These are phyloP conservation scores for Coemansia sp. DNA, from an alignment of 371 early-diverging fungal species.

Conservation along the genomic window DNA sequence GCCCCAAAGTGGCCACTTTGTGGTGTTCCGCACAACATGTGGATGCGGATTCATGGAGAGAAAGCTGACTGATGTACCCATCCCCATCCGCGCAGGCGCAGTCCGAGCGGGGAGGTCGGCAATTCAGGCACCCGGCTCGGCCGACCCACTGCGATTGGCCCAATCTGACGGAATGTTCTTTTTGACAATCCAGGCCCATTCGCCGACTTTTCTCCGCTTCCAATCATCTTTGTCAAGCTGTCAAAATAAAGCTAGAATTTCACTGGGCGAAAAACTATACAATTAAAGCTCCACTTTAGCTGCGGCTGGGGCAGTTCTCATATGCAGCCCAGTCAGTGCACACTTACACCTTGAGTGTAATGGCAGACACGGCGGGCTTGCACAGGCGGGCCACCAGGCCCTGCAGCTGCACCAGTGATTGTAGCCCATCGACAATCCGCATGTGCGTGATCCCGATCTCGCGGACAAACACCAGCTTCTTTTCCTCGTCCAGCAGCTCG, in stretches of 20 bases:
- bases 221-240: not conserved
- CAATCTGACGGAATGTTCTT: not conserved
- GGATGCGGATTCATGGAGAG: not conserved
- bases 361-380: conserved; percentile 36
- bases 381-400: conserved; percentile 75
- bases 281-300: too few species aligned
- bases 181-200: not conserved
- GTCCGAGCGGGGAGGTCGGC: not conserved
- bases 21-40: not conserved
- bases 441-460: conserved; percentile 87
- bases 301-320: too few species aligned
- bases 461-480: conserved; percentile 79
- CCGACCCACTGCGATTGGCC: not conserved
- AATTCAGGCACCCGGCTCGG: not conserved
- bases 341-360: conserved; percentile 20
- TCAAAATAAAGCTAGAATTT: not conserved
- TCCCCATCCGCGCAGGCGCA: too few species aligned
- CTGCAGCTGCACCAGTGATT: conserved; percentile 74
- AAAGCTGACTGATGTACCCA: too few species aligned
- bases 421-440: conserved; percentile 80
- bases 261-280: too few species aligned
- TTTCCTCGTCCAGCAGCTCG: conserved; percentile 63
- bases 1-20: not conserved
- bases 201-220: not conserved
- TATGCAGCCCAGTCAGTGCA: too few species aligned